These are phyloP conservation scores for Oryza glaberrima DNA, from an alignment of 176 grass and related monocot genomes.

Conservation along the genomic window DNA sequence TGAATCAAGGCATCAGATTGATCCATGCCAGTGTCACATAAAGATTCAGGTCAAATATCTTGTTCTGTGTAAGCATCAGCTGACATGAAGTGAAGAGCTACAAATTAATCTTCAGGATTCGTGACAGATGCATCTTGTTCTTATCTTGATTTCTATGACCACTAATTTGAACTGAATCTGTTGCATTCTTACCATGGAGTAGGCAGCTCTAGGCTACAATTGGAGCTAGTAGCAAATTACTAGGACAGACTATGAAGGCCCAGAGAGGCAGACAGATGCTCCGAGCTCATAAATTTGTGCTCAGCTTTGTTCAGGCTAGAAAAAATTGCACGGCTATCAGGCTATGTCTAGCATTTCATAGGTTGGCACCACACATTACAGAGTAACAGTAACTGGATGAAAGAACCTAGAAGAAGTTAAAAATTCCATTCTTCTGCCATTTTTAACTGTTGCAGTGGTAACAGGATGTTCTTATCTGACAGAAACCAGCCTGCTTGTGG, in stretches of 20 bases:
- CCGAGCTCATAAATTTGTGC: constrained; percentile 36
- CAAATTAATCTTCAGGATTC: neutral
- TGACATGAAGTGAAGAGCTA: neutral
- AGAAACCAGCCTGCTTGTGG: constrained; percentile 18
- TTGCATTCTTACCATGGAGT: neutral
- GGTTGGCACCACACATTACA: constrained; percentile 3
- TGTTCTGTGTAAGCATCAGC: constrained; percentile 4
- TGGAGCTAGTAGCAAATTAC: constrained; percentile 12
- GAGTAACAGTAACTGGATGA: neutral
- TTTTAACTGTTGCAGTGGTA: neutral
- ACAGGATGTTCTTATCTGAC: constrained; percentile 19
- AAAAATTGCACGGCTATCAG: constrained; percentile 10
- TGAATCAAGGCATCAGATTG: constrained; percentile 21
- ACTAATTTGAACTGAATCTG: constrained; percentile 26
- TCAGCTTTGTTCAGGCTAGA: constrained; percentile 35
- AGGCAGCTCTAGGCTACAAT: neutral
- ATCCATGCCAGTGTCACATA: constrained; percentile 1
- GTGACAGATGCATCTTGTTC: neutral
- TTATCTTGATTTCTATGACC: constrained; percentile 12
- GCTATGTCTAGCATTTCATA: constrained; percentile 34
- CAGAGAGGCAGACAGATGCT: constrained; percentile 35
- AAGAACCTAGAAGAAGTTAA: constrained; percentile 1
- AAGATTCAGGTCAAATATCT: neutral
- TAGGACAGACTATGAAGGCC: constrained; percentile 41
- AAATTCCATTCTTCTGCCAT: constrained; percentile 1